These are phyloP conservation scores for Penicillium glabrum DNA, from an alignment of 2,329 filamentous ascomycete genomes.

Conservation along the genomic window DNA sequence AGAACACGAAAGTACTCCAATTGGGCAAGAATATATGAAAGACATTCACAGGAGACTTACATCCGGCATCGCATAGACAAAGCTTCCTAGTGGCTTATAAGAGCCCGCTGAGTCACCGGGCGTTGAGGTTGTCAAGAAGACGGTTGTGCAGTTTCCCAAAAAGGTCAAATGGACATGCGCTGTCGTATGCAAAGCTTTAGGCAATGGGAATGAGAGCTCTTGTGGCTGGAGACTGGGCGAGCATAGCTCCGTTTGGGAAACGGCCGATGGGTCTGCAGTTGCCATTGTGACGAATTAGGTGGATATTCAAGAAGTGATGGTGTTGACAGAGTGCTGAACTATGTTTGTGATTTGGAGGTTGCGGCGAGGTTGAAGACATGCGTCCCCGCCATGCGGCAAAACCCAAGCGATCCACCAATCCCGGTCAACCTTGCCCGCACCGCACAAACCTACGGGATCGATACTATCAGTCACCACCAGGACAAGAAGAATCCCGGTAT, in stretches of 20 bases:
- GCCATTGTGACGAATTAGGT: conserved; percentile 6
- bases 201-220: conserved; percentile 59
- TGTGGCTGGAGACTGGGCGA: conserved; percentile 43
- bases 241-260: conserved; percentile 18
- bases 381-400: conserved; percentile 12
- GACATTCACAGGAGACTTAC: conserved; percentile 51
- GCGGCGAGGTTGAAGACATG: conserved; percentile 7
- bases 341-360: neutral
- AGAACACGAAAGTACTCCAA: neutral
- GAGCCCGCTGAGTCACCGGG: conserved; percentile 41
- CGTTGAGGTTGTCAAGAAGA: conserved; percentile 59
- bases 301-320: neutral
- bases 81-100: conserved; percentile 70
- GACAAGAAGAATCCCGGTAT: neutral
- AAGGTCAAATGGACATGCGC: conserved; percentile 60
- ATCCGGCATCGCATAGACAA: conserved; percentile 91
- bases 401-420: conserved; percentile 17
- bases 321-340: neutral
- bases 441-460: conserved; percentile 7
- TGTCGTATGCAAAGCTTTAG: conserved; percentile 56
- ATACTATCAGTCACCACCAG: neutral
- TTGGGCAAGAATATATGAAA: neutral
- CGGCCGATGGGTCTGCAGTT: conserved; percentile 9
- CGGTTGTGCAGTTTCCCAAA: conserved; percentile 52
- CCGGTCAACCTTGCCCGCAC: conserved; percentile 14